Conservation (phyloP, 2,329 filamentous ascomycete species). For the Pseudonectria buxi region DNA sequence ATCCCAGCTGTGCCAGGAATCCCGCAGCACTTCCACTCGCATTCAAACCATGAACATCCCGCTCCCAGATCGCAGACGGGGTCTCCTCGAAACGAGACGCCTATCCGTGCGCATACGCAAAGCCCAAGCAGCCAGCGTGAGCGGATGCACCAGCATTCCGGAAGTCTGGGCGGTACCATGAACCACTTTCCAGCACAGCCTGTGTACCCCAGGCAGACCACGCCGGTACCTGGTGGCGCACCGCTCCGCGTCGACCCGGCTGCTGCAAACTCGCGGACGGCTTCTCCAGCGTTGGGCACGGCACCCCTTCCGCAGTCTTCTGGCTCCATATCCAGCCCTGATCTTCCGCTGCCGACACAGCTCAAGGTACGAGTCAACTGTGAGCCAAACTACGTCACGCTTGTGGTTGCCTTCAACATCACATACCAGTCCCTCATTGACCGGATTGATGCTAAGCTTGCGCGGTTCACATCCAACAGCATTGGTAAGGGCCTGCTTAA, state of each 20-base stretch:
- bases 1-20: constrained; percentile 72
- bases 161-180: constrained; percentile 46
- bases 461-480: constrained; percentile 75
- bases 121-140: constrained; percentile 63
- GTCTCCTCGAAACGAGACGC: constrained; percentile 65
- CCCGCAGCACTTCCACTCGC: constrained; percentile 57
- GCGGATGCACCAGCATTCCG: constrained; percentile 43
- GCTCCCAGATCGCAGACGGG: constrained; percentile 76
- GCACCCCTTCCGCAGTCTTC: constrained; percentile 19
- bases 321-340: constrained; percentile 32
- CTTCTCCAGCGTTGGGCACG: constrained; percentile 40
- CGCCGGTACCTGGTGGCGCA: constrained; percentile 30
- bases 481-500: constrained; percentile 78
- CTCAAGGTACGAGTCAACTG: constrained; percentile 95
- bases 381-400: constrained; percentile 78
- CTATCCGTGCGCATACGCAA: constrained; percentile 62
- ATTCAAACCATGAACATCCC: constrained; percentile 46
- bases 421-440: constrained; percentile 90
- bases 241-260: constrained; percentile 34
- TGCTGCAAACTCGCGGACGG: constrained; percentile 35
- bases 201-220: constrained; percentile 42
- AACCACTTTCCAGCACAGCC: constrained; percentile 51
- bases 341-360: constrained; percentile 60
- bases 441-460: constrained; percentile 91
- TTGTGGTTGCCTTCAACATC: constrained; percentile 96